Conservation (phyloP, 305 asterid genomes). For the Fraxinus dipetala region DNA sequence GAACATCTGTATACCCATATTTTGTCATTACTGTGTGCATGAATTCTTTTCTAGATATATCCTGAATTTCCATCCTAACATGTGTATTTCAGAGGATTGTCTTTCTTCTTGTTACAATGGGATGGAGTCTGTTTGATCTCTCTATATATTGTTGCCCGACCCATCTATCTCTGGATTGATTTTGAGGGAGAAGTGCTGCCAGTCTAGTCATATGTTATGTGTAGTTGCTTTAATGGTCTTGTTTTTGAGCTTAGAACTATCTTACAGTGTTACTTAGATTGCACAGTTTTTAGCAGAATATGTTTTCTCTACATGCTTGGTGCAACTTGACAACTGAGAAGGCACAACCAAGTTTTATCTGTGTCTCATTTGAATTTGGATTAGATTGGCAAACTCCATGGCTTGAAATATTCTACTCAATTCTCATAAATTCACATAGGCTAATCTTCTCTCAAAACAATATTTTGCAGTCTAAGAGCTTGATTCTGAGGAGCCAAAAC, state of each 20-base stretch:
- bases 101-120: neutral
- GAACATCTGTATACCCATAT: neutral
- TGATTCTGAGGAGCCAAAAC: slow-evolving; percentile 62
- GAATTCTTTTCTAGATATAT: neutral
- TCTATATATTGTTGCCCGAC: neutral
- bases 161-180: neutral
- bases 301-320: neutral
- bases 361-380: slow-evolving; percentile 9
- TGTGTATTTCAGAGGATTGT: neutral
- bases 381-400: neutral
- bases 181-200: neutral
- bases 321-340: neutral
- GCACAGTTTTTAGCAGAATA: neutral
- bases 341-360: neutral
- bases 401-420: neutral
- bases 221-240: neutral
- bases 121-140: neutral
- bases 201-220: neutral
- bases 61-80: neutral
- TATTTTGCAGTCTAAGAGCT: slow-evolving; percentile 70
- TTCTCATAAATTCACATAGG: slow-evolving; percentile 1
- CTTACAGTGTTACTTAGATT: neutral
- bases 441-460: slow-evolving; percentile 17
- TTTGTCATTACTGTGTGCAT: neutral
- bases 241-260: neutral